Conservation (phyloP, 352 stramenopile genomes). For the Pythium pectinolyticum region DNA sequence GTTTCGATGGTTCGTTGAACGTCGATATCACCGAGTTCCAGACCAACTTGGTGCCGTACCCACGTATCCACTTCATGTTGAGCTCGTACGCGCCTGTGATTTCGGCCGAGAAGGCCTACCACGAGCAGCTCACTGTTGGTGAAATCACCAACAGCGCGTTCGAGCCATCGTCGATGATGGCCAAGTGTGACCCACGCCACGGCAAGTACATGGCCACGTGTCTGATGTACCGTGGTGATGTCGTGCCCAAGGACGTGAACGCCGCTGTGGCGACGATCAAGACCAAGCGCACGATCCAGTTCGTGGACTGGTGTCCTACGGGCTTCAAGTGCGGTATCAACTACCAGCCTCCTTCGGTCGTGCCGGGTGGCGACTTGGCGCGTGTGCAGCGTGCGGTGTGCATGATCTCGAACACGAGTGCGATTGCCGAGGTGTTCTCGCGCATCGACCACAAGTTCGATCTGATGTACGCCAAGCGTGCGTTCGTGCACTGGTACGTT, state of each 20-base stretch:
- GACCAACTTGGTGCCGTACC: constrained; percentile 99
- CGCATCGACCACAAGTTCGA: constrained; percentile 99
- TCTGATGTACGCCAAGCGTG: constrained; percentile 98
- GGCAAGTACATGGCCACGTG: constrained; percentile 98
- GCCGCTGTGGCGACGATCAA: constrained; percentile 99
- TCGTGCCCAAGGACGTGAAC: constrained; percentile 99
- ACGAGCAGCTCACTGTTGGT: constrained; percentile 96
- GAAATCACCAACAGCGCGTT: constrained; percentile 99
- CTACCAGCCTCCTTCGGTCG: constrained; percentile 96
- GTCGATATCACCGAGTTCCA: constrained; percentile 98
- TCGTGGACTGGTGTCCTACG: constrained; percentile 98
- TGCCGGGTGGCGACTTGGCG: constrained; percentile 95
- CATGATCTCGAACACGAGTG: constrained; percentile 98
- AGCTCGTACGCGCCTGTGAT: constrained; percentile 99
- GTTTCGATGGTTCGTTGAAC: constrained; percentile 99
- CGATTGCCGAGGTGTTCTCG: constrained; percentile 95
- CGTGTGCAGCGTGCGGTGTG: constrained; percentile 96
- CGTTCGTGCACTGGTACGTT: constrained; percentile 99
- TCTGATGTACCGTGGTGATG: constrained; percentile 99
- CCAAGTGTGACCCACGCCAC: constrained; percentile 97
- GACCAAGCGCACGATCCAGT: constrained; percentile 99
- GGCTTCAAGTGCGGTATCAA: constrained; percentile 99
- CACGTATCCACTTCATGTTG: constrained; percentile 99
- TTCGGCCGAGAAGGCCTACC: constrained; percentile 95
- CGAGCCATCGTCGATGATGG: constrained; percentile 99